Conservation (phyloP, 83 land plant genomes). For the Picea abies region DNA sequence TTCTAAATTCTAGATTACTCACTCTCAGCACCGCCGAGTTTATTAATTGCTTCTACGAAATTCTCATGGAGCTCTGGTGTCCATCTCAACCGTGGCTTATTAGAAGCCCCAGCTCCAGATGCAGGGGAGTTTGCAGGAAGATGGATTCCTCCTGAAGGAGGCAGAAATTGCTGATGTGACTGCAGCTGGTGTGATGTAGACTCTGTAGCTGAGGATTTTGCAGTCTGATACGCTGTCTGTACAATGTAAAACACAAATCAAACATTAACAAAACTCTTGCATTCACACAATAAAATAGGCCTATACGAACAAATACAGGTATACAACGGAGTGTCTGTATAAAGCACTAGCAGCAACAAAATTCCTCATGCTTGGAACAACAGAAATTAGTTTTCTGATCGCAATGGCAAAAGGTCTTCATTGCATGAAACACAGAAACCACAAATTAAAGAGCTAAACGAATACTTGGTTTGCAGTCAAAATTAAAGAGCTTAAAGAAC, state of each 20-base stretch:
- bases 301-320: not conserved
- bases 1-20: slow-evolving; percentile 22
- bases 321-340: not conserved
- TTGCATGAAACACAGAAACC: not conserved
- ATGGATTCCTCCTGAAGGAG: not conserved
- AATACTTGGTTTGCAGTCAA: no score
- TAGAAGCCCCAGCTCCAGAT: slow-evolving; percentile 7
- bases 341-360: not conserved
- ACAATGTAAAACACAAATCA: not conserved
- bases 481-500: no score
- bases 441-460: no score
- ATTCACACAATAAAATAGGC: not conserved
- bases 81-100: slow-evolving; percentile 71
- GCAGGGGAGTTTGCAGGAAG: not conserved
- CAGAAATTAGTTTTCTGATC: not conserved
- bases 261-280: not conserved
- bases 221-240: not conserved
- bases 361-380: not conserved
- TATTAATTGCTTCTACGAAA: slow-evolving; percentile 67
- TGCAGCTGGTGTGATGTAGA: not conserved
- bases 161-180: slow-evolving; percentile 1
- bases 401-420: not conserved
- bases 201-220: slow-evolving; percentile 5
- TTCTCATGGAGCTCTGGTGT: slow-evolving; percentile 71
- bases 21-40: slow-evolving; percentile 81